These are phyloP conservation scores for Nakaseomyces delphensis DNA, from an alignment of 1,139 yeast species.

Conservation along the genomic window DNA sequence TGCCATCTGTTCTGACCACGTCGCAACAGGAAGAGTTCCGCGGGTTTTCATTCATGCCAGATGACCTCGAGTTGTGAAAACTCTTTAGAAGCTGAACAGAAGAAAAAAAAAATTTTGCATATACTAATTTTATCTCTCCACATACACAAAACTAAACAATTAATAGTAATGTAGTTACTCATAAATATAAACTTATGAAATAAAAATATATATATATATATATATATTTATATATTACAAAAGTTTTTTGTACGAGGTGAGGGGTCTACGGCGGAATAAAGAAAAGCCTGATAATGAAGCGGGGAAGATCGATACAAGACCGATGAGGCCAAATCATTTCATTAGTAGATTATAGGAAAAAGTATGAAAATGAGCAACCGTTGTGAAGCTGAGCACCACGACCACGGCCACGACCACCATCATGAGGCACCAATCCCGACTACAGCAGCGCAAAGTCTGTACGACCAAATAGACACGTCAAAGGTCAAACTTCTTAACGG, in stretches of 20 bases:
- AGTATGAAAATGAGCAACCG: constrained; percentile 15
- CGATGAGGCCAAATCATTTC: too few species aligned
- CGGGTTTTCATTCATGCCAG: constrained; percentile 87
- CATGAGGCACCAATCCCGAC: constrained; percentile 69
- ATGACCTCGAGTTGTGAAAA: constrained; percentile 34
- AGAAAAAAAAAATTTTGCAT: neutral
- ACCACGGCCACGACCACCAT: constrained; percentile 26
- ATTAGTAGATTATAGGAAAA: neutral
- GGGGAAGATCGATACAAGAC: too few species aligned
- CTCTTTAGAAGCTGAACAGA: neutral
- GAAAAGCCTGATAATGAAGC: neutral
- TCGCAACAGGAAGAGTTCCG: constrained; percentile 94
- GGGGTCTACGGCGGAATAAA: too few species aligned
- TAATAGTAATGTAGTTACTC: neutral
- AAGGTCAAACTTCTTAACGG: constrained; percentile 61
- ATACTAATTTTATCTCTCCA: neutral
- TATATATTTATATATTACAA: too few species aligned
- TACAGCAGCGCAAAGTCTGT: constrained; percentile 57
- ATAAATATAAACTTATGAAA: too few species aligned
- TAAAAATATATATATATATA: neutral
- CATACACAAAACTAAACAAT: neutral
- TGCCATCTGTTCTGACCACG: constrained; percentile 76
- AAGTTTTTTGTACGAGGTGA: too few species aligned
- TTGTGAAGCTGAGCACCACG: constrained; percentile 28
- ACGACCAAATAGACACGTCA: constrained; percentile 50